Base-by-base conservation (phyloP, 2,329 filamentous ascomycete species). In the Graphiopsis chlorocephala region DNA sequence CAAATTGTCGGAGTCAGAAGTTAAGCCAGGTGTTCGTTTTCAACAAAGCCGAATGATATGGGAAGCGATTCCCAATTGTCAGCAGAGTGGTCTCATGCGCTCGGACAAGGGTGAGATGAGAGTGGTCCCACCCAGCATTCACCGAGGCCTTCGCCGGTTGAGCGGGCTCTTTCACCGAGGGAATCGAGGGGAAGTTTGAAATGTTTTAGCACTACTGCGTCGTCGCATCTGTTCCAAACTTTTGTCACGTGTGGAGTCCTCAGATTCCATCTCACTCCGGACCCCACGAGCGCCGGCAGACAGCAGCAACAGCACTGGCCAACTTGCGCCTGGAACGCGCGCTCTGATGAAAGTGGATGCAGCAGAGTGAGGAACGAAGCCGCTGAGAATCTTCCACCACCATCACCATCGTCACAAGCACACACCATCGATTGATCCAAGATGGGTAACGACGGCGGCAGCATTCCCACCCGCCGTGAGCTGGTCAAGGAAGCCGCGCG, bases 381-480 rank as follows among this genome's bases (percentile, higher is more conserved):
- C 7, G 28, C 20, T 17, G 15, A 11, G 31, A 31, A 23, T 11
- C 31, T 20, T 38, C 53, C 29, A 25, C 15, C 17, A 20, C 29
- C 4, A 20, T n/a, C 4, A 25, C 29, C 4, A 38, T 14, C 20
- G 17, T 23, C n/a, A 31, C 53, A 56, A 15, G 17, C 29, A 15
- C 47, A 15, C 31, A 6, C 31, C 29, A 53, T 50, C 52, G n/a
- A n/a, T n/a, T n/a, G n/a, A 29, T 29, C 15, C 68, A 75, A 61
- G 72, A 97, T 99, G 95, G 95, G 95, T 76, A 99, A 99, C 81
- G 95, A 99, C 77, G 95, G 95, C 71, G 95, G 95, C 69, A 88
- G 92, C 71, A 99, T 99, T 71, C 95, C 95, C 5, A 98, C 90
- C 68, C 91, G 96, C 33, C 90, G 93, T 74, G 96, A 99, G 79